phyloP scores from a whole-genome alignment of 73 alveolate species.

The Tetrahymena thermophila region DNA sequence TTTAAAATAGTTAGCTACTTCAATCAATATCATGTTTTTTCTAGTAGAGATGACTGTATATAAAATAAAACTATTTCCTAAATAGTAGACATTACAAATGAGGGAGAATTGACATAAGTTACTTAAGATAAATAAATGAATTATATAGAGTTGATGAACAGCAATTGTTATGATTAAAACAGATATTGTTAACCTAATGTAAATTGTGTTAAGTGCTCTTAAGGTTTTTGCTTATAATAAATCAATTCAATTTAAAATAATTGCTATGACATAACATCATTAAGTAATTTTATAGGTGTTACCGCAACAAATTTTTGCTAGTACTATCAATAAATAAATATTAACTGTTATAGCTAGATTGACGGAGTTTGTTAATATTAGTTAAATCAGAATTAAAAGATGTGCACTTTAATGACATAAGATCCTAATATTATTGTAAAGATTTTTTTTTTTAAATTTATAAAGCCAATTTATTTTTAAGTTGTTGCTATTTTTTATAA shows the following conservation, averaged over 20 bases:
- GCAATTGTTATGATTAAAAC: background rate
- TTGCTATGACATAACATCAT: background rate
- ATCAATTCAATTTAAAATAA: too few species aligned
- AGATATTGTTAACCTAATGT: background rate
- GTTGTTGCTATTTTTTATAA: too few species aligned
- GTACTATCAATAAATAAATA: too few species aligned
- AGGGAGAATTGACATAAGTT: too few species aligned
- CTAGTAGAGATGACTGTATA: background rate
- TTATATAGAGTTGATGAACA: background rate
- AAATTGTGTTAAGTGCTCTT: background rate
- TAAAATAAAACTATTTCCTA: too few species aligned
- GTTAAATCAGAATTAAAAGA: too few species aligned
- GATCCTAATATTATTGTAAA: too few species aligned
- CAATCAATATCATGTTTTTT: too few species aligned
- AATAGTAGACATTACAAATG: too few species aligned
- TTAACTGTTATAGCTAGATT: background rate
- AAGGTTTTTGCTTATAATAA: background rate
- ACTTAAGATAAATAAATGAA: background rate
- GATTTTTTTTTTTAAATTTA: too few species aligned
- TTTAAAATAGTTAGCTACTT: background rate
- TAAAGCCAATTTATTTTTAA: too few species aligned
- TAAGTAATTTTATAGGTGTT: background rate
- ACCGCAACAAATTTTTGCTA: background rate
- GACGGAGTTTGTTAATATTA: background rate
- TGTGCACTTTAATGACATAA: background rate